phyloP scores from a whole-genome alignment of 2,329 filamentous ascomycete species.

The Pezicula rhizophila region DNA sequence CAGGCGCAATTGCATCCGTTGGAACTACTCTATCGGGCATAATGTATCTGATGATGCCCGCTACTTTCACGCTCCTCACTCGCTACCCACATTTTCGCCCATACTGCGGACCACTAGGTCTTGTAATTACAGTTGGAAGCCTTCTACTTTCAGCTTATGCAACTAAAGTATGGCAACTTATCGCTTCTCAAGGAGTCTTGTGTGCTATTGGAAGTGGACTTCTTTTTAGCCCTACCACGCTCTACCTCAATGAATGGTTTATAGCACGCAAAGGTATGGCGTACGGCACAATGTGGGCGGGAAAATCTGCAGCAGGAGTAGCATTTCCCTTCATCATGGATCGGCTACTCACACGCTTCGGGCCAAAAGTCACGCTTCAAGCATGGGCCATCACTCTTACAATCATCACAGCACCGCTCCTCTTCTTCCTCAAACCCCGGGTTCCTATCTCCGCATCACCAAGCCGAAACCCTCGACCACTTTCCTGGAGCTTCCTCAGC shows the following conservation, averaged over 20 bases:
- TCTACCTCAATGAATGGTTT: conserved; percentile 59
- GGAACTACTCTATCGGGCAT: conserved; percentile 35
- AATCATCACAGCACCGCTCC: conserved; percentile 46
- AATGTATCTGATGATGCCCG: conserved; percentile 48
- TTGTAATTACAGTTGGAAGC: conserved; percentile 33
- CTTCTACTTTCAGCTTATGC: conserved; percentile 50
- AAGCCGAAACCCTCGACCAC: neutral
- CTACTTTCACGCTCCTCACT: conserved; percentile 40
- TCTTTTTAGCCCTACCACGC: conserved; percentile 47
- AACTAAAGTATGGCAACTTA: conserved; percentile 44
- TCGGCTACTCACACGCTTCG: conserved; percentile 41
- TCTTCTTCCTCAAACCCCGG: conserved; percentile 50
- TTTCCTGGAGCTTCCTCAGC: conserved; percentile 30
- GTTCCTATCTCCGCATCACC: conserved; percentile 30
- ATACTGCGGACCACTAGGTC: conserved; percentile 33
- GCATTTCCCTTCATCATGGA: conserved; percentile 47
- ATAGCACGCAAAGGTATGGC: conserved; percentile 49
- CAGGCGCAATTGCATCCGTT: conserved; percentile 10
- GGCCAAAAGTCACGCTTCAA: conserved; percentile 47
- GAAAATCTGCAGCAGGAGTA: conserved; percentile 45
- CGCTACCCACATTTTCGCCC: conserved; percentile 33
- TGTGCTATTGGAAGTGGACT: conserved; percentile 53
- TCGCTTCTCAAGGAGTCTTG: conserved; percentile 52
- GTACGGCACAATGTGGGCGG: conserved; percentile 56
- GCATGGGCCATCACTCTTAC: conserved; percentile 47